Base-by-base conservation (phyloP, 352 stramenopile genomes). In the Phytopythium chamaehyphon region DNA sequence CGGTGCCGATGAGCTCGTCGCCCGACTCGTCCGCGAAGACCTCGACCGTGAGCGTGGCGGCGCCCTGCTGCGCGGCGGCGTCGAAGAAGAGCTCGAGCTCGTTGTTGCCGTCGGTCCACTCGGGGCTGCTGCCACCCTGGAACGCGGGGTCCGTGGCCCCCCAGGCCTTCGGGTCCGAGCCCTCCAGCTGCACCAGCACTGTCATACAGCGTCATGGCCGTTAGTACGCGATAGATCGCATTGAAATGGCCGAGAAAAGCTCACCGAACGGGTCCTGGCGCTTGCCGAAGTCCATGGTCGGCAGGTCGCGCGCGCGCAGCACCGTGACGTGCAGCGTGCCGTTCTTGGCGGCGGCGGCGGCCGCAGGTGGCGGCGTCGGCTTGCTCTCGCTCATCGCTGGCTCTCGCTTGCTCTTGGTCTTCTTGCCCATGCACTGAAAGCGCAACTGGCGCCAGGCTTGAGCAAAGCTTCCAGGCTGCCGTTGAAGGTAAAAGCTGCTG, bases 31-130 rank as follows among this genome's bases (percentile, higher is more conserved):
- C 63, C 51, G 77, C 70, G 57, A 75, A 93, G 19, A 89, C 79
- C 42, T 90, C 79, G 24, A 93, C 62, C 9, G 71, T 87, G 37
- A 93, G 39, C 18, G 59, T 50, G 2, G 66, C 66, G n/a, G 59
- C 55, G 10, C 88, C 80, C n/a, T 66, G 62, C 38, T 76, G 68
- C 26, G 67, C 26, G 40, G 47, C 71, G 40, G 71, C 77, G 51
- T 93, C 78, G 56, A 81, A 93, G 57, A 82, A 90, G 33, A 93
- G 71, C 61, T 93, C 83, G n/a, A 93, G 51, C 57, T 90, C 77
- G 55, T 86, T 85, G 71, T 90, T 91, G 19, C 66, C 40, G 39
- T 90, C 77, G 21, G 59, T 65, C 83, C 83, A 93, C 26, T 89
- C 73, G 2, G 83, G 77, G 36, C 66, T 77, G 10, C 68, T 72